Evolutionary conservation across 768 basidiomycete genomes (phyloP), one percentile per base, ranked within the genome.

Genomic region (Amanita subjunquillea): DNA sequence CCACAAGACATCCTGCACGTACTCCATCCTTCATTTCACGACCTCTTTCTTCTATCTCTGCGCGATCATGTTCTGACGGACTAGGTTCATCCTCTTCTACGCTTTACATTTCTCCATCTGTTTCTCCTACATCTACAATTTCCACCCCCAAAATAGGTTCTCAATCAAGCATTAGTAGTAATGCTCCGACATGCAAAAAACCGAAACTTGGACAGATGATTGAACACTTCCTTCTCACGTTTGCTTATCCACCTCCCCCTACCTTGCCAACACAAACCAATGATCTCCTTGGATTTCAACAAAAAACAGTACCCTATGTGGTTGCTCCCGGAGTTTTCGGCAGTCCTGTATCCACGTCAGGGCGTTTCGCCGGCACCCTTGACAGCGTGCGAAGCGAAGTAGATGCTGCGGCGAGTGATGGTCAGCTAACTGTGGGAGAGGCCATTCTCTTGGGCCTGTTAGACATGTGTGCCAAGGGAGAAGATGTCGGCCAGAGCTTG

Each of bases 141-240:
- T 50, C 39, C 12, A 7, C n/a, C 15, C 48, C 39, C 34, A 48
- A 36, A 46, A 17, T 46, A 13, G 45, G 37, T n/a, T 23, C 29
- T 49, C 51, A 44, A 53, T 32, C n/a, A 38, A 53, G 25, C 50
- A 38, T 22, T 56, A 54, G n/a, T 37, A 58, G 17, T 17, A 17
- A 17, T 17, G 1, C 51, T 50, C 47, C 15, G 51, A 50, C 13
- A 27, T 57, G n/a, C 9, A 30, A 43, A 5, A 67, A 65, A 47
- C 57, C 63, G 2, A 69, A 69, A 55, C 63, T 72, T 48, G 68
- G 63, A 3, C 67, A 71, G 43, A 63, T 64, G 48, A 67, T 72
- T 39, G 70, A 72, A 46, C 67, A 68, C 41, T 72, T 72, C 54
- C 53, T 72, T 3, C 59, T 71, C 3, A 59, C 63, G 0, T 71